phyloP scores from a whole-genome alignment of 805 yeast genomes.

The Starmerella stellata region DNA sequence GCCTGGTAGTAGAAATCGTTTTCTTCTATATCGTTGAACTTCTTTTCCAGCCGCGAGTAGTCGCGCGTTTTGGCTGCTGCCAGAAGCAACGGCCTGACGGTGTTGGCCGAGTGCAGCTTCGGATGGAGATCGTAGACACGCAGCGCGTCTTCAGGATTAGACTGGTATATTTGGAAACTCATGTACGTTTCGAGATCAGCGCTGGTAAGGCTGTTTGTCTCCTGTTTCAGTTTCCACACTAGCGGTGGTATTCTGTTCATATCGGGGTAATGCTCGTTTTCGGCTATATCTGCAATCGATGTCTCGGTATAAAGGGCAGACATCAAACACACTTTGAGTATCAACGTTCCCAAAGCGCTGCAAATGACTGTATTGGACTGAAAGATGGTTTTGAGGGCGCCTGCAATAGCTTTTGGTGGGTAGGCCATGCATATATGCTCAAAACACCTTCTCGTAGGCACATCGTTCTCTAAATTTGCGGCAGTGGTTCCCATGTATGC shows the following conservation, averaged over 20 bases:
- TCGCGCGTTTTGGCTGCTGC: conserved; percentile 31
- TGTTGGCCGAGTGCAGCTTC: conserved; percentile 30
- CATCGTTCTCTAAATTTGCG: background rate
- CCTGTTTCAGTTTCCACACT: conserved; percentile 16
- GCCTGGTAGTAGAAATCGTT: background rate
- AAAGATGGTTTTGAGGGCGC: background rate
- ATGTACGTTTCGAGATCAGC: conserved; percentile 19
- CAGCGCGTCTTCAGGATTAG: conserved; percentile 17
- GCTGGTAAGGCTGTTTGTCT: conserved; percentile 6
- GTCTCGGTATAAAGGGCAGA: background rate
- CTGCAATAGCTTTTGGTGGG: background rate
- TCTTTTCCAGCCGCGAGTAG: conserved; percentile 38
- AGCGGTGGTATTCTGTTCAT: background rate
- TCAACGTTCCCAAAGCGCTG: background rate
- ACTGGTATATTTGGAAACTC: conserved; percentile 15
- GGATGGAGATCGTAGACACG: conserved; percentile 26
- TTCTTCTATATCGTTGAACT: conserved; percentile 28
- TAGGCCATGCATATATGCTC: background rate
- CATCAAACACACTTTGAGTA: background rate
- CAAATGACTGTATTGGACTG: background rate
- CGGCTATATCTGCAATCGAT: background rate
- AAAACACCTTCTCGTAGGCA: background rate
- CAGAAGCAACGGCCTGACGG: conserved; percentile 31
- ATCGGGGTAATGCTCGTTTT: background rate
- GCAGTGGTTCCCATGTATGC: background rate